These are phyloP conservation scores for Brassica rapa DNA, from an alignment of 345 rosid genomes.

Conservation along the genomic window DNA sequence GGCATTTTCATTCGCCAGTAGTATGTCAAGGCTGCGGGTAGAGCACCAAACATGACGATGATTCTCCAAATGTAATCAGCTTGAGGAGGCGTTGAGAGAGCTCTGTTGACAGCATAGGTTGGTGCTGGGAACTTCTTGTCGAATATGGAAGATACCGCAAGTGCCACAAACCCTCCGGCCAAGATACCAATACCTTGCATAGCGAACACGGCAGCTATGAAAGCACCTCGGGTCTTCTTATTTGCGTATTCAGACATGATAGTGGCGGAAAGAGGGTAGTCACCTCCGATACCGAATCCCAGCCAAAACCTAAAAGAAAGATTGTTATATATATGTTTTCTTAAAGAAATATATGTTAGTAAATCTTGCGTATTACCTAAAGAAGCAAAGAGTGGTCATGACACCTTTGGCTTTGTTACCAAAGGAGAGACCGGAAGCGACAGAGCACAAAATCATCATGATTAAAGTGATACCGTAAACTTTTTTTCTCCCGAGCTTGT, in stretches of 20 bases:
- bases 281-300: conserved; percentile 83
- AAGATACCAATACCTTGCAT: conserved; percentile 87
- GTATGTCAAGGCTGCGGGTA: conserved; percentile 62
- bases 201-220: conserved; percentile 79
- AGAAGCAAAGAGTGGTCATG: conserved; percentile 49
- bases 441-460: conserved; percentile 42
- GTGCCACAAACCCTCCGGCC: conserved; percentile 64
- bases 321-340: conserved; percentile 35
- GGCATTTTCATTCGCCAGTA: conserved; percentile 90
- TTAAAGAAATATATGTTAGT: background rate
- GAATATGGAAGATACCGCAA: conserved; percentile 43
- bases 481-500: conserved; percentile 46
- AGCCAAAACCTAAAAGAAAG: conserved; percentile 54
- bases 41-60: conserved; percentile 69
- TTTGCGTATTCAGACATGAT: conserved; percentile 86
- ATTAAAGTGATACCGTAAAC: conserved; percentile 47
- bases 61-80: conserved; percentile 71
- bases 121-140: conserved; percentile 50
- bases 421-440: conserved; percentile 46
- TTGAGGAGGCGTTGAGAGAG: conserved; percentile 56
- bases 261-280: conserved; percentile 82
- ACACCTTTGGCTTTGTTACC: conserved; percentile 30
- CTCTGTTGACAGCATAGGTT: conserved; percentile 36
- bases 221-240: conserved; percentile 79
- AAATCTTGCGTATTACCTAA: conserved; percentile 25